These are phyloP conservation scores for Erigeron philadelphicus DNA, from an alignment of 140 eudicot genomes.

Conservation along the genomic window DNA sequence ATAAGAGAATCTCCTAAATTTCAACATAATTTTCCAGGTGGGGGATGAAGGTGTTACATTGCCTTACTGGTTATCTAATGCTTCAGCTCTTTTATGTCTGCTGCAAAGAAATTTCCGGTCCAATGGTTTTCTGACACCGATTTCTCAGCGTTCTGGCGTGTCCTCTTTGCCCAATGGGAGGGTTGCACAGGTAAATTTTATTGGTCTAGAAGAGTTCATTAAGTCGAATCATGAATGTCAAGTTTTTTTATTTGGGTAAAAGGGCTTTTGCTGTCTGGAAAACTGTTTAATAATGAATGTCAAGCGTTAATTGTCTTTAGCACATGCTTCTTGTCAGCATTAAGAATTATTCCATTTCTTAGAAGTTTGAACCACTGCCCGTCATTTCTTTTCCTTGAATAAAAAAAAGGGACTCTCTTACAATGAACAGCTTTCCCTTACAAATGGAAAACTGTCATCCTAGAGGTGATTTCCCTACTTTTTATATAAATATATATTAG, in stretches of 20 bases:
- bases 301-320: too few relatives aligned
- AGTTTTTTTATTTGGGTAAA: too few relatives aligned
- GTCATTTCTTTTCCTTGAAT: conserved; percentile 3
- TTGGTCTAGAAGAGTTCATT: neutral
- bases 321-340: neutral
- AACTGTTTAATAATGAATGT: too few relatives aligned
- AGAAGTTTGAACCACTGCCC: conserved; percentile 2
- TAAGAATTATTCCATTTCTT: neutral
- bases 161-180: conserved; percentile 73
- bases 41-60: conserved; percentile 67
- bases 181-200: conserved; percentile 57
- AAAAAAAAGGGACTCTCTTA: neutral
- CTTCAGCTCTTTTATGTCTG: conserved; percentile 89
- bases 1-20: conserved; percentile 5
- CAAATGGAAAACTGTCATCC: neutral
- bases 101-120: conserved; percentile 84
- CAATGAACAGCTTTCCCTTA: conserved; percentile 7
- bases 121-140: conserved; percentile 72
- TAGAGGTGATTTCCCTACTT: conserved; percentile 8
- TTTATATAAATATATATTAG: neutral
- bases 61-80: conserved; percentile 83
- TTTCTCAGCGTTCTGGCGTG: conserved; percentile 67
- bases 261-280: too few relatives aligned
- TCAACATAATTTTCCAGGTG: conserved; percentile 41
- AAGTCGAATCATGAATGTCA: too few relatives aligned